Percentiles rank a stretch among this genome's conserved stretches.
These are phyloP conservation scores for Fusarium sarcochroum DNA, from an alignment of 2,329 filamentous ascomycete species.

Conservation along the genomic window DNA sequence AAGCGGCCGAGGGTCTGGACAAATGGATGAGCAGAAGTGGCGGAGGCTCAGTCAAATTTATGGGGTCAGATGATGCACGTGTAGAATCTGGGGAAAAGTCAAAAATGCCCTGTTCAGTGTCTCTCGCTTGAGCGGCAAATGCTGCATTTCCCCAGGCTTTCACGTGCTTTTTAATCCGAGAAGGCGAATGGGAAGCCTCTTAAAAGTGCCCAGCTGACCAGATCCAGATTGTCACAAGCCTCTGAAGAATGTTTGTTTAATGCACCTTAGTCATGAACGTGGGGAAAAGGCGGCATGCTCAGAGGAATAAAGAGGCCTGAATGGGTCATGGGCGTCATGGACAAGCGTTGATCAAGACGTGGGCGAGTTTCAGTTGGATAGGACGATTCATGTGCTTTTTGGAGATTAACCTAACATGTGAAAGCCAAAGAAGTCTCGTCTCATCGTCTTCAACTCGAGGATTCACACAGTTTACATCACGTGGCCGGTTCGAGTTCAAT, in stretches of 20 bases:
- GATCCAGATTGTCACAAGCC: slow-evolving; percentile 34
- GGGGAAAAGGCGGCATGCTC: slow-evolving; percentile 36
- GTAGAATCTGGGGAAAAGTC: slow-evolving; percentile 43
- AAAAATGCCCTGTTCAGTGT: slow-evolving; percentile 4
- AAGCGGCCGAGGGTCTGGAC: slow-evolving; percentile 14
- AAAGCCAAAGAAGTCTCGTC: slow-evolving; percentile 12
- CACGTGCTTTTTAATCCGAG: slow-evolving; percentile 37
- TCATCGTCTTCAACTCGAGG: neutral
- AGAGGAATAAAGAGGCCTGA: neutral
- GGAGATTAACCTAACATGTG: slow-evolving; percentile 23
- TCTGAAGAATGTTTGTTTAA: slow-evolving; percentile 19
- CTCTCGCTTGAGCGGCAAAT: slow-evolving; percentile 16
- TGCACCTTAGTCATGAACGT: slow-evolving; percentile 34
- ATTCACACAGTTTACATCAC: slow-evolving; percentile 20
- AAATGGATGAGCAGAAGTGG: slow-evolving; percentile 26
- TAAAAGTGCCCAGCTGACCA: slow-evolving; percentile 39
- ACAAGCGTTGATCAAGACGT: slow-evolving; percentile 20
- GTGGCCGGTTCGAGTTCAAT: slow-evolving; percentile 1
- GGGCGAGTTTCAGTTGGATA: slow-evolving; percentile 1
- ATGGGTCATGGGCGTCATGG: slow-evolving; percentile 33
- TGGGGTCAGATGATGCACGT: slow-evolving; percentile 43
- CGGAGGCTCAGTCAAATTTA: slow-evolving; percentile 35
- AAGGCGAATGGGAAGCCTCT: slow-evolving; percentile 20
- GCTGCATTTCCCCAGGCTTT: slow-evolving; percentile 27
- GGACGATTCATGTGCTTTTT: slow-evolving; percentile 32